Base-by-base conservation (phyloP, 495 filamentous ascomycete genomes). In the Aspergillus olivimuriae region DNA sequence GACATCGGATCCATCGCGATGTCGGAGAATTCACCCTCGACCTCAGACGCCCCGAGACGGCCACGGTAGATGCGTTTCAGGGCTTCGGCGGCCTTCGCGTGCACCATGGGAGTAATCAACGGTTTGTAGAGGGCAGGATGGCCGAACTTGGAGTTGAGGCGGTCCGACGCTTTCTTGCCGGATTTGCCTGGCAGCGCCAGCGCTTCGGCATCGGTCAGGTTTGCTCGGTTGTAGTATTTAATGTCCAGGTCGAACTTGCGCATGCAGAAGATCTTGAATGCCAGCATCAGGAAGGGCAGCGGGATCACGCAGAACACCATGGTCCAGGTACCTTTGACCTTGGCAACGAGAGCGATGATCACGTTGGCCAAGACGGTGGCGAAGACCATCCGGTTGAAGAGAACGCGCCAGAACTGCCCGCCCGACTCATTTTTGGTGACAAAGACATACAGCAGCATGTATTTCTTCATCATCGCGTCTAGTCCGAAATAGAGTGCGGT, bases 401-500 rank as follows among this genome's bases (percentile, higher is more conserved):
- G 50, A 2, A 88, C 62, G 28, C 87, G 81, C 92, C 92, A 99
- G 65, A 86, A 95, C 55, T 82, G 78, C n/a, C 94, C 92, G 17
- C 89, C 90, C 4, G 87, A 94, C 62, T 99, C 92, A 31, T 83
- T 91, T 64, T 96, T 98, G 18, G 92, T 99, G 44, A 95, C 75
- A 44, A 95, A 95, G 48, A 97, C 82, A 63, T 98, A 95, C 60
- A 97, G 69, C 33, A 98, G 66, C 21, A 95, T 68, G 61, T 99
- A 99, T 61, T 97, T 96, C 76, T 94, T 97, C 56, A 96, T 68
- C 62, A 82, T 86, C 14, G 82, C 80, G 59, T 99, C 92, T 34
- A 97, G 65, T 14, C 71, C 69, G 60, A 97, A 97, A 68, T 96
- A 99, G 15, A 97, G 55, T 1, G 90, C 90, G 0, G 86, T 87